Evolutionary conservation across 768 basidiomycete genomes (phyloP), one percentile per base, ranked within the genome.

Genomic region (Butyriboletus loyo): DNA sequence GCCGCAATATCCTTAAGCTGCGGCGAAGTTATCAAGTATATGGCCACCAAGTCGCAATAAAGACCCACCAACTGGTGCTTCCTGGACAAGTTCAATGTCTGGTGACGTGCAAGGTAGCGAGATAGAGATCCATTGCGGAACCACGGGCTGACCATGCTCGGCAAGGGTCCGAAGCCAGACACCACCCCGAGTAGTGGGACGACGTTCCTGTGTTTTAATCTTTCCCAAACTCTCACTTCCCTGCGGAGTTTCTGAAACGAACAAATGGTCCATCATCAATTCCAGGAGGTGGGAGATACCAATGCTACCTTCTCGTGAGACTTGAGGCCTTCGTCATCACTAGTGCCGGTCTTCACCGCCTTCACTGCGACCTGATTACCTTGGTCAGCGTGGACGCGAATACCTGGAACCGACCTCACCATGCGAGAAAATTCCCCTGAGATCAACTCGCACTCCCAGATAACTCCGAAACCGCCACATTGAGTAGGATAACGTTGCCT

Each of bases 141-240:
- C 71, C 72, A 72, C 5, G 72, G 70, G 50, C 63, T 72, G 37
- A 73, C 65, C 59, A 68, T 63, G 36, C 70, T 68, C 14, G 54
- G 50, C 31, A 59, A 55, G 6, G 58, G 63, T 28, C 73, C 70
- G 31, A 69, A 74, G 22, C 50, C 62, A n/a, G 50, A 53, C 17
- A 66, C 58, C 3, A 61, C 55, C 6, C 72, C 72, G 19, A 62
- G 61, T 1, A 74, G 46, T 6, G 67, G 67, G 21, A 73, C 55
- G 6, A 73, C 47, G 44, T 74, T 72, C 32, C 0, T 41, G 42
- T 65, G 61, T 19, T 21, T 36, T 31, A 65, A 28, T 17, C 19
- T 24, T 11, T 1, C 49, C 64, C 63, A 64, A 4, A 66, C 25
- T 43, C 7, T 60, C 27, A 66, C 21, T 47, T 72, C 71, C 24